Base-by-base conservation (phyloP, 768 basidiomycete genomes). In the Tephrocybe rancida region DNA sequence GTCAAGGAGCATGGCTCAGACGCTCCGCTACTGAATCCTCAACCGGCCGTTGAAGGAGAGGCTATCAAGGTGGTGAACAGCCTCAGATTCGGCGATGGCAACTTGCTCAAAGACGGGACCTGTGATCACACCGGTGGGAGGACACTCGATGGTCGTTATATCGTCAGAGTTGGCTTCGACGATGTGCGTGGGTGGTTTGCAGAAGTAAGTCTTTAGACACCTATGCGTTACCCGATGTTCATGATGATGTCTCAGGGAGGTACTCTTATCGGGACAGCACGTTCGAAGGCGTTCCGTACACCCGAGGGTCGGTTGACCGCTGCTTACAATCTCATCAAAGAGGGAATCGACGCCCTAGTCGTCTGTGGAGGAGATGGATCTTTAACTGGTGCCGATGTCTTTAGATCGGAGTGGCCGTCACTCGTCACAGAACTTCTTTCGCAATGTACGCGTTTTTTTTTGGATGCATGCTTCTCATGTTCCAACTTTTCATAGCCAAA, bases 291-390 rank as follows among this genome's bases (percentile, higher is more conserved):
- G 30, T 98, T 98, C 74, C 84, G 95, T 52, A 94, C 90, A 1
- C 69, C 72, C 27, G 95, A 95, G 71, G 97, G 97, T 5, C 88
- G 97, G 44, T 75, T 88, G n/a, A 79, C 83, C 5, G 97, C 94
- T 32, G 95, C 93, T 3, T 73, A 85, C 62, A 98, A 98, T 68
- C 79, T 99, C 55, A 87, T 98, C 72, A 92, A 87, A 63, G 95
- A 96, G 70, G 97, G 97, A 50, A 98, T 99, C 61, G 94, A 98
- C 64, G 96, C 95, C 16, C 81, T 99, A 54, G 93, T 90, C 42
- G 95, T 99, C 51, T 98, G 96, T 63, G 97, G 97, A 50, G 97
- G 97, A 65, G 97, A 99, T 62, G 97, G 97, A 22, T 93, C 90
- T 14, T 79, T 99, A 57, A 98, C 97, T 0, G 97, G 97, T 47